Conservation (phyloP, 768 basidiomycete species). For the Termitomyces sp. region DNA sequence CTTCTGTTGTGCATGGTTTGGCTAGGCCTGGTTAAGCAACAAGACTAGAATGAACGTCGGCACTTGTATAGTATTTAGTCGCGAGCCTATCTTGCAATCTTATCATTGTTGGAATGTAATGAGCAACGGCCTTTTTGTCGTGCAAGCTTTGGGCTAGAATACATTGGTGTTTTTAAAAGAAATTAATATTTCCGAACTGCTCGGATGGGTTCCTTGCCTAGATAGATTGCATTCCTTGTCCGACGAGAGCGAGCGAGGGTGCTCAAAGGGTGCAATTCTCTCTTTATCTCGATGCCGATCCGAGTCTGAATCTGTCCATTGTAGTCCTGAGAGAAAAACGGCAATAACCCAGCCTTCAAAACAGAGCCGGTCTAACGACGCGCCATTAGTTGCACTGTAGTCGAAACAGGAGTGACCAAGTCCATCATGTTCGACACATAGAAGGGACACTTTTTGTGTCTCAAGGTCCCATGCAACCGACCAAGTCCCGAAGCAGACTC, state of each 20-base stretch:
- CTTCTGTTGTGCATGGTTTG: background rate
- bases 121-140: background rate
- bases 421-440: background rate
- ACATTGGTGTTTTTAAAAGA: background rate
- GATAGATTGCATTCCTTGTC: background rate
- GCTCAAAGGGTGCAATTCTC: background rate
- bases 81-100: background rate
- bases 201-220: background rate
- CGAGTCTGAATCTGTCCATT: background rate
- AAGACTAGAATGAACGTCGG: background rate
- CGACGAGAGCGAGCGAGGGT: background rate
- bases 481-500: background rate
- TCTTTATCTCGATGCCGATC: background rate
- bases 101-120: background rate
- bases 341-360: background rate
- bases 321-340: background rate
- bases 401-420: background rate
- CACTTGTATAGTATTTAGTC: background rate
- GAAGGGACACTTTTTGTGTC: background rate
- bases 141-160: background rate
- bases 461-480: background rate
- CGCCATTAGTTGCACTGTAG: background rate
- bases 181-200: background rate
- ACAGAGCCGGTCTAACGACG: background rate
- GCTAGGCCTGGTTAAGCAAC: background rate